Evolutionary conservation across 345 rosid genomes (phyloP).

Genomic region (Geranium rotundifolium): DNA sequence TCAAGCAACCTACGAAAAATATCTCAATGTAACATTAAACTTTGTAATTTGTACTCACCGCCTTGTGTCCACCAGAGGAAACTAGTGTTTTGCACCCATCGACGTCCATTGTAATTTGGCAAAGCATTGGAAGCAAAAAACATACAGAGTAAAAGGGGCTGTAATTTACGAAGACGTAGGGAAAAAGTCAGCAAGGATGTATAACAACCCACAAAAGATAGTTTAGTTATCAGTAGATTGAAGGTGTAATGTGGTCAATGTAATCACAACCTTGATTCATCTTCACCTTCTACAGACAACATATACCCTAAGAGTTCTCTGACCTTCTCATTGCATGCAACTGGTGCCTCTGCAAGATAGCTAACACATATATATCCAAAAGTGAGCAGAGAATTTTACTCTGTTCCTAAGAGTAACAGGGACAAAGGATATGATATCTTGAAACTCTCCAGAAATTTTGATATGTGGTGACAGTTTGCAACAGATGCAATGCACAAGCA

Average conservation of each 20-base stretch:
- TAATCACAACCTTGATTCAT: constrained; percentile 59
- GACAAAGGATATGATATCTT: not conserved
- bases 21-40: not conserved
- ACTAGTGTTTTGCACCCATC: constrained; percentile 61
- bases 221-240: not conserved
- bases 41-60: constrained; percentile 34
- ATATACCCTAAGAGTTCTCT: constrained; percentile 55
- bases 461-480: not conserved
- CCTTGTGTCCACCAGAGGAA: constrained; percentile 45
- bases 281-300: constrained; percentile 79
- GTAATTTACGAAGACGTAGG: constrained; percentile 4
- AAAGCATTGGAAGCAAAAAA: constrained; percentile 83
- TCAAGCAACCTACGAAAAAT: not conserved
- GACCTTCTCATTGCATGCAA: constrained; percentile 67
- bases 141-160: constrained; percentile 61
- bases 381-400: not conserved
- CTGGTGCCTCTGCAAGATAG: constrained; percentile 85
- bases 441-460: not conserved
- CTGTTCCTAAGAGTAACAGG: not conserved
- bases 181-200: not conserved
- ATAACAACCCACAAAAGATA: not conserved
- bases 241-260: not conserved
- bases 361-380: constrained; percentile 21
- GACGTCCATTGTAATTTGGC: constrained; percentile 62
- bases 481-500: not conserved